These are phyloP conservation scores for Euphrasia arctica DNA, from an alignment of 305 asterid genomes.

Conservation along the genomic window DNA sequence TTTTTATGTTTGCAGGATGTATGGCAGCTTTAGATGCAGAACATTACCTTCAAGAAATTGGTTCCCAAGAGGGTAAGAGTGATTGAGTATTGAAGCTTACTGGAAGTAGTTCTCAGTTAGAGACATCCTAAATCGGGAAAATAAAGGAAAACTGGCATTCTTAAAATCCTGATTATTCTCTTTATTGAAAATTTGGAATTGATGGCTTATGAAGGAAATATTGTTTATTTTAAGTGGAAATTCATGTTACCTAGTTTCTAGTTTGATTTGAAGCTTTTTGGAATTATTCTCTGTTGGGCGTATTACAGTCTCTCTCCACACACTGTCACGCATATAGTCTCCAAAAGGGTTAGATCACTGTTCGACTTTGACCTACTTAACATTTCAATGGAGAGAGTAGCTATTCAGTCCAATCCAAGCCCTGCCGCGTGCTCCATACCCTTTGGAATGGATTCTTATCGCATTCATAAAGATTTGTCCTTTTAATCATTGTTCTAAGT, in stretches of 20 bases:
- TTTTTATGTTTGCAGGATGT: slow-evolving; percentile 58
- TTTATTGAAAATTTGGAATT: slow-evolving; percentile 15
- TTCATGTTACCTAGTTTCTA: not conserved
- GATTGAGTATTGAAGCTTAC: slow-evolving; percentile 50
- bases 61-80: slow-evolving; percentile 90
- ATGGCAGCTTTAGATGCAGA: slow-evolving; percentile 99
- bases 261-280: not conserved
- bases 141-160: slow-evolving; percentile 13
- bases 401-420: not conserved
- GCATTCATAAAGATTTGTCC: slow-evolving; percentile 6
- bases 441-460: not conserved
- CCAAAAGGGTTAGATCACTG: not conserved
- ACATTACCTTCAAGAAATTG: slow-evolving; percentile 88
- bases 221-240: slow-evolving; percentile 9
- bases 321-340: not conserved
- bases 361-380: not conserved
- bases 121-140: slow-evolving; percentile 24
- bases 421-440: not conserved
- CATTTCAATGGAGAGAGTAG: not conserved
- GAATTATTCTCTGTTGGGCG: not conserved
- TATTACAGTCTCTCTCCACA: not conserved
- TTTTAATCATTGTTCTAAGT: not conserved
- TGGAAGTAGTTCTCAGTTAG: slow-evolving; percentile 28
- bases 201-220: slow-evolving; percentile 13
- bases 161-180: slow-evolving; percentile 8